Percentiles rank a stretch among this genome's conserved stretches.
Conservation (phyloP, 2,329 filamentous ascomycete genomes). For the Penicillium sp. region DNA sequence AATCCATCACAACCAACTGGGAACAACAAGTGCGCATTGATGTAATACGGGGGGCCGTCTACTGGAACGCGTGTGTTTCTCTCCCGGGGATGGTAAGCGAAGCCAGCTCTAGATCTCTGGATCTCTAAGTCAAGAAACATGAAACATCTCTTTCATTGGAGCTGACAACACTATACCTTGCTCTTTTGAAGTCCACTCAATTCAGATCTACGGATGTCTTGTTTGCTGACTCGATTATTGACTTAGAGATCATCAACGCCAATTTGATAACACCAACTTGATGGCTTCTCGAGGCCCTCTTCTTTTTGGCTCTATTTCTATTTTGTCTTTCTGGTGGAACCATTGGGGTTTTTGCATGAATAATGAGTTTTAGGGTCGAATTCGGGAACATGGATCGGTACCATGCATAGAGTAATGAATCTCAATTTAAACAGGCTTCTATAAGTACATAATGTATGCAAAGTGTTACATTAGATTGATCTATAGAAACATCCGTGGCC, state of each 20-base stretch:
- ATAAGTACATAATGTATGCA: too few species aligned
- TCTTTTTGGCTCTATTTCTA: constrained; percentile 6
- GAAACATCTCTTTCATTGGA: background rate
- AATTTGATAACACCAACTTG: background rate
- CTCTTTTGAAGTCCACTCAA: constrained; percentile 7
- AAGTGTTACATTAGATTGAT: background rate
- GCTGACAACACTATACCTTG: background rate
- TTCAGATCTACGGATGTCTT: background rate
- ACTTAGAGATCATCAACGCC: background rate
- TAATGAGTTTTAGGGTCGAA: constrained; percentile 18
- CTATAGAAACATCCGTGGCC: background rate
- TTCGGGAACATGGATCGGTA: constrained; percentile 19
- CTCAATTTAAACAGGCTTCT: background rate
- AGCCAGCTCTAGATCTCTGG: background rate
- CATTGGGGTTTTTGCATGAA: constrained; percentile 23
- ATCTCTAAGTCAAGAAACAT: background rate
- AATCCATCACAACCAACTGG: constrained; percentile 82
- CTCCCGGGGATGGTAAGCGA: constrained; percentile 7
- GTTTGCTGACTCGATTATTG: constrained; percentile 4
- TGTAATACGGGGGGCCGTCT: constrained; percentile 59
- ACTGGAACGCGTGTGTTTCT: constrained; percentile 3
- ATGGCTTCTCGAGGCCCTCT: constrained; percentile 2
- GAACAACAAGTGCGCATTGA: constrained; percentile 77
- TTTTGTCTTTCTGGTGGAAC: constrained; percentile 17
- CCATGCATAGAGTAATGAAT: constrained; percentile 28